A percentile compares a stretch with the other conserved stretches of the same genome.
phyloP scores from a whole-genome alignment of 2,329 filamentous ascomycete species.

The Beauveria medogensis region DNA sequence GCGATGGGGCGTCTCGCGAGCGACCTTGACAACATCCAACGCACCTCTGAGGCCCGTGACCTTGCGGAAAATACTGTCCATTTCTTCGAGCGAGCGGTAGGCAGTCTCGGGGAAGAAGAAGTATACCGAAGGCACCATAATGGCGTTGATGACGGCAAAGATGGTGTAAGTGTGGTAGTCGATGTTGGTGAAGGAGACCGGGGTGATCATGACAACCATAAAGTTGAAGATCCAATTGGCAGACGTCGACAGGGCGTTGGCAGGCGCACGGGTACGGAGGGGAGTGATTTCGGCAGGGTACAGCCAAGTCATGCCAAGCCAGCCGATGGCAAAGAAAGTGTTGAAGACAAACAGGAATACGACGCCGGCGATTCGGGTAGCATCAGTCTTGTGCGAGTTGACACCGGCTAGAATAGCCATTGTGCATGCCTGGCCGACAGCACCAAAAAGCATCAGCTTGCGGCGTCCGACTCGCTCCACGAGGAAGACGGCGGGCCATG shows the following conservation, averaged over 20 bases:
- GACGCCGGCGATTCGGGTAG: slow-evolving; percentile 51
- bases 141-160: slow-evolving; percentile 57
- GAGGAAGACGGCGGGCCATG: slow-evolving; percentile 52
- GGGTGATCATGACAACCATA: slow-evolving; percentile 55
- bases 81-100: slow-evolving; percentile 56
- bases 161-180: slow-evolving; percentile 55
- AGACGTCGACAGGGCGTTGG: slow-evolving; percentile 46
- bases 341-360: slow-evolving; percentile 59
- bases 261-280: slow-evolving; percentile 56
- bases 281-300: slow-evolving; percentile 62
- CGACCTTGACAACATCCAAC: slow-evolving; percentile 29
- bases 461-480: slow-evolving; percentile 61
- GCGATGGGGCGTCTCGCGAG: slow-evolving; percentile 40
- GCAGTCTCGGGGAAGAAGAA: slow-evolving; percentile 60
- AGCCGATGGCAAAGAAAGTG: slow-evolving; percentile 51
- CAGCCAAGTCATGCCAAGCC: slow-evolving; percentile 53
- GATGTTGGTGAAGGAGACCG: slow-evolving; percentile 49
- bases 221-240: slow-evolving; percentile 59
- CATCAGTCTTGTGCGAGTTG: slow-evolving; percentile 42
- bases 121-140: slow-evolving; percentile 49
- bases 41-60: slow-evolving; percentile 34
- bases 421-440: slow-evolving; percentile 49
- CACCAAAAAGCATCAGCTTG: slow-evolving; percentile 64
- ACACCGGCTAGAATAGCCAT: slow-evolving; percentile 57
- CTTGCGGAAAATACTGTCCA: slow-evolving; percentile 57